Percentiles rank a stretch among this genome's conserved stretches.
Conservation (phyloP, 108 stramenopile genomes). For the Aurantiochytrium sp. region DNA sequence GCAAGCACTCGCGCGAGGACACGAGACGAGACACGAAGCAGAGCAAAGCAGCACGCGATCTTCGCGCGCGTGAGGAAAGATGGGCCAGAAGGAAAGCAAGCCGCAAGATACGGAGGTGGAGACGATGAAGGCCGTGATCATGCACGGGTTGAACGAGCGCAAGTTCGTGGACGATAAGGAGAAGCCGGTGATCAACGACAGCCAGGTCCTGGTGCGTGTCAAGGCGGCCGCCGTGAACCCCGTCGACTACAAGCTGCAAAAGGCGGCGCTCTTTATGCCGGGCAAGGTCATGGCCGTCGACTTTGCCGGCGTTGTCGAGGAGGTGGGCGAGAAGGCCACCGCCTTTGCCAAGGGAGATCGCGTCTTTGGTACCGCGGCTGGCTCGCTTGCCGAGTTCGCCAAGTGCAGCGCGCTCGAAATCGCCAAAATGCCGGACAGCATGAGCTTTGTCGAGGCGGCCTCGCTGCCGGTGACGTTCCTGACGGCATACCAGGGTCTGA, state of each 20-base stretch:
- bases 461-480: not conserved
- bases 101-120: not conserved
- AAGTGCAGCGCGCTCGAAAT: not conserved
- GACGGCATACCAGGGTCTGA: not conserved
- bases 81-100: not conserved
- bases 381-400: not conserved
- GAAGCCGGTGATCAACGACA: not conserved
- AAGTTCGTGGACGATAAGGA: not conserved
- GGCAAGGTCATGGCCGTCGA: not conserved
- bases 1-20: too few relatives aligned
- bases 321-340: not conserved
- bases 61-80: not conserved
- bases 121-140: slow-evolving; percentile 15
- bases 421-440: not conserved
- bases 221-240: slow-evolving; percentile 15
- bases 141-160: not conserved
- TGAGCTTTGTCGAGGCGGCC: not conserved
- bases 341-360: not conserved
- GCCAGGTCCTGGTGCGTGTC: not conserved
- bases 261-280: slow-evolving; percentile 13
- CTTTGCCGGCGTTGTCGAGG: not conserved
- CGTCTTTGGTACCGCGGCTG: not conserved
- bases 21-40: too few relatives aligned
- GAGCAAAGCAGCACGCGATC: too few relatives aligned
- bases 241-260: not conserved